Conservation (phyloP, 352 stramenopile genomes). For the Albugo laibachii region DNA sequence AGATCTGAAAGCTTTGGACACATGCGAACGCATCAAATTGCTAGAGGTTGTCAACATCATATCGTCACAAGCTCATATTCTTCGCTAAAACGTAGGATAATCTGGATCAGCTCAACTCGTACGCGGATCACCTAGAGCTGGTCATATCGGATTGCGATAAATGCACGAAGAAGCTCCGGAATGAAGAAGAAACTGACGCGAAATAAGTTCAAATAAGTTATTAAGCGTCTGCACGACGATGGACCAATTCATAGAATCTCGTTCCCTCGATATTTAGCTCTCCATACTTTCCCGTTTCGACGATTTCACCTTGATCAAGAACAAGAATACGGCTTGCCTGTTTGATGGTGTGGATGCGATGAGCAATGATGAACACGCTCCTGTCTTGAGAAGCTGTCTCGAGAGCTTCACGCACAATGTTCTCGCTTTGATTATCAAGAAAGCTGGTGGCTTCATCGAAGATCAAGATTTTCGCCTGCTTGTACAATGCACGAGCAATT, state of each 20-base stretch:
- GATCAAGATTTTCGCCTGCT: constrained; percentile 56
- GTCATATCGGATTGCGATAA: constrained; percentile 46
- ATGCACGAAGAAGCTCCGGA: constrained; percentile 53
- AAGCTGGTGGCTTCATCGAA: constrained; percentile 77
- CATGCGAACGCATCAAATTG: constrained; percentile 20
- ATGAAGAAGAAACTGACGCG: constrained; percentile 11
- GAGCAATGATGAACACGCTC: constrained; percentile 70
- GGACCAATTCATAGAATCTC: constrained; percentile 54
- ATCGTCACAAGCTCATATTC: not conserved
- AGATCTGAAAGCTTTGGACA: constrained; percentile 10
- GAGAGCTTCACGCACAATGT: constrained; percentile 49
- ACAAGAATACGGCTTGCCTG: constrained; percentile 68
- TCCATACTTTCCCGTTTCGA: constrained; percentile 51
- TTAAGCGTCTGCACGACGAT: constrained; percentile 10
- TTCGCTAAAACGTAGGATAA: constrained; percentile 25
- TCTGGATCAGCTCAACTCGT: constrained; percentile 52
- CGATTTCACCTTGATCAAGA: constrained; percentile 59
- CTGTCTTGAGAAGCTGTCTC: constrained; percentile 38
- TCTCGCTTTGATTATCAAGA: constrained; percentile 59
- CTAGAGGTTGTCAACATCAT: constrained; percentile 25
- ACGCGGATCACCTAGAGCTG: constrained; percentile 57
- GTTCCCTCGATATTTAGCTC: constrained; percentile 56
- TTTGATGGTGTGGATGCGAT: constrained; percentile 73
- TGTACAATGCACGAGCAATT: constrained; percentile 67
- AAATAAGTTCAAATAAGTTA: constrained; percentile 16